Evolutionary conservation across 106 monocot genomes (phyloP).

Genomic region (Acorus calamus): DNA sequence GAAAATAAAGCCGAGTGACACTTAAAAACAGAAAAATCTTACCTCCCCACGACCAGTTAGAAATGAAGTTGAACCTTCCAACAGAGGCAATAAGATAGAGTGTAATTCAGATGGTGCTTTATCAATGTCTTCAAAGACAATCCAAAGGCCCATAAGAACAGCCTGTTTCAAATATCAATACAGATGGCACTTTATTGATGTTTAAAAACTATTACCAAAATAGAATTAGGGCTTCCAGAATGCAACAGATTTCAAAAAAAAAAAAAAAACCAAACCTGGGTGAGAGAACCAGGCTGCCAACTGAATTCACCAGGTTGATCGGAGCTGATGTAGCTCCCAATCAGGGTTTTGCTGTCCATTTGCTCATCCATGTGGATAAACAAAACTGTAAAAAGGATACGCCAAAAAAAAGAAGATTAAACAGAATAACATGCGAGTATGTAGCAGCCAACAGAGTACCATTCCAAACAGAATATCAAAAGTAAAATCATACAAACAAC

Average conservation of each 20-base stretch:
- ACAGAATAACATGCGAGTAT: background rate
- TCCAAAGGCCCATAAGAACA: slow-evolving; percentile 66
- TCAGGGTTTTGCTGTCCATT: slow-evolving; percentile 82
- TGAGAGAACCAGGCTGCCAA: slow-evolving; percentile 95
- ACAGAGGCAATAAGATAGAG: slow-evolving; percentile 66
- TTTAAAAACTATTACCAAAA: background rate
- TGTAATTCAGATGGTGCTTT: slow-evolving; percentile 90
- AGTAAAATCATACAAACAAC: too few relatives aligned
- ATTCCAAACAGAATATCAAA: too few relatives aligned
- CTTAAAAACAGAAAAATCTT: background rate
- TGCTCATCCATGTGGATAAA: slow-evolving; percentile 96
- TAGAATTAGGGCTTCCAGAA: background rate
- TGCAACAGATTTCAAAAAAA: too few relatives aligned
- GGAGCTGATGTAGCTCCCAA: slow-evolving; percentile 84
- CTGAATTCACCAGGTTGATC: slow-evolving; percentile 89
- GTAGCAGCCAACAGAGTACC: too few relatives aligned
- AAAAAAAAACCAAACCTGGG: slow-evolving; percentile 48
- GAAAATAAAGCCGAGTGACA: background rate
- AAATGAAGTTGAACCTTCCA: slow-evolving; percentile 86
- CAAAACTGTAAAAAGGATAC: slow-evolving; percentile 40
- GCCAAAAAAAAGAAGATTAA: background rate
- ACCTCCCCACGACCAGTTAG: slow-evolving; percentile 79
- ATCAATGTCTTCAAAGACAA: slow-evolving; percentile 92
- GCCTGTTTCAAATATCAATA: slow-evolving; percentile 32
- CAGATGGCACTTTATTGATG: background rate